Percentiles rank a stretch among this genome's conserved stretches.
Evolutionary conservation across 1,284 basidiomycete species (phyloP).

Genomic region (Golubevia sp.): DNA sequence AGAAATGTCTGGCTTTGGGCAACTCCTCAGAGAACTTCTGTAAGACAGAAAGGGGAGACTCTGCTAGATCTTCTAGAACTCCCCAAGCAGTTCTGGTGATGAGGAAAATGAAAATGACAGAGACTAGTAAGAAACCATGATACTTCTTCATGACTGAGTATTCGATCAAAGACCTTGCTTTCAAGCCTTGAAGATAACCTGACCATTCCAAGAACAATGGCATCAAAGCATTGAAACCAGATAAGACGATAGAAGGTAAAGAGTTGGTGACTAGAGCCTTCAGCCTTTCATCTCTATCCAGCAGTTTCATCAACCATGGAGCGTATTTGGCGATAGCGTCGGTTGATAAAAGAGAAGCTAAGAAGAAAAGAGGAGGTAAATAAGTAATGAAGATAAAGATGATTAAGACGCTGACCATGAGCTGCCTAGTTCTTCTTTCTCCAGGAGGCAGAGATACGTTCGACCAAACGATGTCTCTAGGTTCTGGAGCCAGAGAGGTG

Average conservation of each 20-base stretch:
- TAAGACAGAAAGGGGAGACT: slow-evolving; percentile 48
- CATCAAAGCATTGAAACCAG: slow-evolving; percentile 82
- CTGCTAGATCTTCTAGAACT: slow-evolving; percentile 63
- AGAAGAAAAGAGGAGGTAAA: slow-evolving; percentile 63
- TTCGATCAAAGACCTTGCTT: slow-evolving; percentile 87
- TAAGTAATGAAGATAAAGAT: slow-evolving; percentile 69
- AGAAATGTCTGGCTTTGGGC: slow-evolving; percentile 74
- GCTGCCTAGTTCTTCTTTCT: slow-evolving; percentile 42
- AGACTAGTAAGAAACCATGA: slow-evolving; percentile 88
- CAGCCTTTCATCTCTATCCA: slow-evolving; percentile 78
- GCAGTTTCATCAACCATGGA: slow-evolving; percentile 77
- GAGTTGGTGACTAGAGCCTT: slow-evolving; percentile 90
- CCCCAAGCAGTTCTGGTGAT: slow-evolving; percentile 87
- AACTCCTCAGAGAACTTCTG: slow-evolving; percentile 47
- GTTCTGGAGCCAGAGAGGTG: slow-evolving; percentile 76
- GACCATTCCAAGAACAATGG: slow-evolving; percentile 90
- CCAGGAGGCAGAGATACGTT: slow-evolving; percentile 73
- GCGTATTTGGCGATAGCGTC: slow-evolving; percentile 85
- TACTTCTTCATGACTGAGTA: slow-evolving; percentile 92
- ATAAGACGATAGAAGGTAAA: slow-evolving; percentile 85
- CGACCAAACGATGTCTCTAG: slow-evolving; percentile 92
- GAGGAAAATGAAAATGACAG: slow-evolving; percentile 94
- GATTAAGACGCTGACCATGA: slow-evolving; percentile 65
- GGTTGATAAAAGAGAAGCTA: slow-evolving; percentile 85
- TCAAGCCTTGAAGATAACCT: slow-evolving; percentile 79